Evolutionary conservation across 805 yeast genomes (phyloP).

Genomic region (Starmerella cellae): DNA sequence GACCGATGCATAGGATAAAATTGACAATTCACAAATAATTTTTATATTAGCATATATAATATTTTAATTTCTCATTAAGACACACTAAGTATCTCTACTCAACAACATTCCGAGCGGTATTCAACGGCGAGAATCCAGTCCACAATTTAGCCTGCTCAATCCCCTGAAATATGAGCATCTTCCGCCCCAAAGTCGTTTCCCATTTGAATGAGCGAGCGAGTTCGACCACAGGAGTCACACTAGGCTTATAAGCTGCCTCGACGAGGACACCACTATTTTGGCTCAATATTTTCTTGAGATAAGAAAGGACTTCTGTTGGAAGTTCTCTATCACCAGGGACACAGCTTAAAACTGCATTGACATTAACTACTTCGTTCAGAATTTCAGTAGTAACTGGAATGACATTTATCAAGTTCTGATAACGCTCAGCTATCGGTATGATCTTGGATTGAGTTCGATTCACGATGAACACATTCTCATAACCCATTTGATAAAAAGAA

Average conservation of each 20-base stretch:
- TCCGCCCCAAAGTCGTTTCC: constrained; percentile 81
- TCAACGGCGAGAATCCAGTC: constrained; percentile 33
- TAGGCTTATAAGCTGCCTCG: constrained; percentile 93
- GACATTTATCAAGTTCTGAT: constrained; percentile 35
- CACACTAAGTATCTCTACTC: background rate
- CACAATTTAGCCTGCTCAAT: constrained; percentile 71
- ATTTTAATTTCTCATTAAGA: background rate
- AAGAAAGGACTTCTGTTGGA: constrained; percentile 8
- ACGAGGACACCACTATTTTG: constrained; percentile 39
- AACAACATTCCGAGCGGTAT: constrained; percentile 20
- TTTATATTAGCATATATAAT: background rate
- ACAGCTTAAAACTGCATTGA: constrained; percentile 30
- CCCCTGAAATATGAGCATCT: constrained; percentile 90
- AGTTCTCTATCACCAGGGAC: constrained; percentile 19
- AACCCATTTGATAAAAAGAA: constrained; percentile 71
- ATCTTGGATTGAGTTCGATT: constrained; percentile 69
- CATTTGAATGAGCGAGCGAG: constrained; percentile 55
- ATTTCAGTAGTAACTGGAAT: constrained; percentile 49
- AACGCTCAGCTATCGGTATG: constrained; percentile 41
- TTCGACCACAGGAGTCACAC: constrained; percentile 72
- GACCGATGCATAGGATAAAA: background rate
- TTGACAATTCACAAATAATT: background rate
- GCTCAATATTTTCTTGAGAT: constrained; percentile 19
- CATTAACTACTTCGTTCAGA: constrained; percentile 31
- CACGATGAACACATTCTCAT: constrained; percentile 57